These are phyloP conservation scores for Clonostachys rosea DNA, from an alignment of 2,329 filamentous ascomycete species.

Conservation along the genomic window DNA sequence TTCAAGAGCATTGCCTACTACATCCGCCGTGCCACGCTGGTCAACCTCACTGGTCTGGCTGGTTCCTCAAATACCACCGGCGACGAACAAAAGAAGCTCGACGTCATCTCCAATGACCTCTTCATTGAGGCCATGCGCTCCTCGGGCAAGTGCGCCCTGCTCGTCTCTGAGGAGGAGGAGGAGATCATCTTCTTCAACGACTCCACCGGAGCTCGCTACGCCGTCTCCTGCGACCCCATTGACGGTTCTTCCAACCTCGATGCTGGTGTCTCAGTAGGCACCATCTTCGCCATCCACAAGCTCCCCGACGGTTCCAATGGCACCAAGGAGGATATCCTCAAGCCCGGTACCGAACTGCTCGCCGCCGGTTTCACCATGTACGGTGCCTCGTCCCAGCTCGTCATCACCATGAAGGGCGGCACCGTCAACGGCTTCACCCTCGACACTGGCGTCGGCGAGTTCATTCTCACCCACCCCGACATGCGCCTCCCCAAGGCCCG, in stretches of 20 bases:
- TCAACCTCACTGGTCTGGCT: slow-evolving; percentile 92
- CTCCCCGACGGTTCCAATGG: slow-evolving; percentile 71
- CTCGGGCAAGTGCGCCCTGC: slow-evolving; percentile 81
- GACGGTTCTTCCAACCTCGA: slow-evolving; percentile 97
- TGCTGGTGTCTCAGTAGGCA: slow-evolving; percentile 94
- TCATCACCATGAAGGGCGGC: slow-evolving; percentile 93
- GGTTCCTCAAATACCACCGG: slow-evolving; percentile 93
- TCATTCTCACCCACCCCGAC: slow-evolving; percentile 94
- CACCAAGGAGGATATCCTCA: slow-evolving; percentile 80
- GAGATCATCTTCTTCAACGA: slow-evolving; percentile 83
- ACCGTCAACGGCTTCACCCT: slow-evolving; percentile 96
- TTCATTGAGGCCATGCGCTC: slow-evolving; percentile 95
- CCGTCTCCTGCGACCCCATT: slow-evolving; percentile 95
- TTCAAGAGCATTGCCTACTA: slow-evolving; percentile 99
- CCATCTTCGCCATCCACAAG: slow-evolving; percentile 94
- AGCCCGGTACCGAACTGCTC: slow-evolving; percentile 85
- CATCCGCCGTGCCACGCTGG: slow-evolving; percentile 90
- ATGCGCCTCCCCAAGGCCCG: slow-evolving; percentile 82
- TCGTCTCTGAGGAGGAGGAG: slow-evolving; percentile 98
- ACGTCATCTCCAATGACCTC: slow-evolving; percentile 97
- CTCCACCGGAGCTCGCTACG: slow-evolving; percentile 75
- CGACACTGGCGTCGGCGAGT: slow-evolving; percentile 94
- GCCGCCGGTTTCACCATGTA: slow-evolving; percentile 99
- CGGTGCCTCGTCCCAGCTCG: slow-evolving; percentile 90
- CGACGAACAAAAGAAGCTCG: slow-evolving; percentile 99